Evolutionary conservation across 768 basidiomycete genomes (phyloP).

Genomic region (Galerina sulciceps): DNA sequence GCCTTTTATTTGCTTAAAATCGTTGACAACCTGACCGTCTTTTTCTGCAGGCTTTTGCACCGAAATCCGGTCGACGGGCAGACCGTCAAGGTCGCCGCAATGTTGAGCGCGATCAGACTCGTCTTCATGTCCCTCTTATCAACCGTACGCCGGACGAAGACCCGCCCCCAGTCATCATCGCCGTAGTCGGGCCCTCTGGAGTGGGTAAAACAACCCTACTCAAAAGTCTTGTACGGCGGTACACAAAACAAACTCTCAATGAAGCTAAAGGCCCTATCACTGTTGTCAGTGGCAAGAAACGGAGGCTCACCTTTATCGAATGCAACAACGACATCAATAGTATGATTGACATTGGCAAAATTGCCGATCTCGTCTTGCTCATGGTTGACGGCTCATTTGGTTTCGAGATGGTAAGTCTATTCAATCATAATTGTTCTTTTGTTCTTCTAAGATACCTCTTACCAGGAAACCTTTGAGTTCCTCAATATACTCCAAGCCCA

Average conservation of each 20-base stretch:
- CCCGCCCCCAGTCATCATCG: conserved; percentile 93
- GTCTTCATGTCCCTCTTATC: conserved; percentile 94
- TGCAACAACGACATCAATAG: conserved; percentile 98
- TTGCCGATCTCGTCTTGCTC: conserved; percentile 93
- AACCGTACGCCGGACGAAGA: conserved; percentile 91
- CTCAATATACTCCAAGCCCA: conserved; percentile 96
- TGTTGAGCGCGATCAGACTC: conserved; percentile 91
- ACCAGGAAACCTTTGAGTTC: conserved; percentile 97
- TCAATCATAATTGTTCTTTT: background rate
- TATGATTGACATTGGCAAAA: conserved; percentile 98
- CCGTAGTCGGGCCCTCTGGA: conserved; percentile 94
- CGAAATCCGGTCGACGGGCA: conserved; percentile 86
- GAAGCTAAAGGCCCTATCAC: conserved; percentile 95
- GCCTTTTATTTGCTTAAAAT: conserved; percentile 12
- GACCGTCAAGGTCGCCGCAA: conserved; percentile 89
- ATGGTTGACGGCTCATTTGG: conserved; percentile 99
- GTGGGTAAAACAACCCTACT: conserved; percentile 96
- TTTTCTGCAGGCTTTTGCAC: conserved; percentile 80
- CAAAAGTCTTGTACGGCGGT: conserved; percentile 87
- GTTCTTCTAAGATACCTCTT: background rate
- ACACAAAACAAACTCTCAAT: conserved; percentile 90
- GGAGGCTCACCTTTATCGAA: conserved; percentile 94
- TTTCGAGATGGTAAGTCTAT: conserved; percentile 88
- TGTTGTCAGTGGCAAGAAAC: conserved; percentile 90
- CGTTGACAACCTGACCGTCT: conserved; percentile 1